Percentiles rank a stretch among this genome's conserved stretches.
These are phyloP conservation scores for Lecanoromycetidae sp. DNA, from an alignment of 2,329 filamentous ascomycete genomes.

Conservation along the genomic window DNA sequence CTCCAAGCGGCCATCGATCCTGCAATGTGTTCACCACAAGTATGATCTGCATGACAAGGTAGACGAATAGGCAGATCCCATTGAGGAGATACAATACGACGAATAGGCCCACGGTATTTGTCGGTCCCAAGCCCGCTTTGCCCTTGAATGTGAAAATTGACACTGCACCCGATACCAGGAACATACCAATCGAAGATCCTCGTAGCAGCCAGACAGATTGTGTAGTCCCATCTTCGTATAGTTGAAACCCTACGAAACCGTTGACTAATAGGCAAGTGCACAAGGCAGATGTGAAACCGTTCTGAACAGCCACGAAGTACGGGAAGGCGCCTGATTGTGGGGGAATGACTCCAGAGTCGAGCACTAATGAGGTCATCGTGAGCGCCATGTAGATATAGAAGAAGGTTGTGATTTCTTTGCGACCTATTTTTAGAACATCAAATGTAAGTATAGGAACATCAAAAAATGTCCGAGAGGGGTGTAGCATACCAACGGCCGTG, in stretches of 20 bases:
- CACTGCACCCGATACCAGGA: slow-evolving; percentile 74
- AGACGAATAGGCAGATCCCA: slow-evolving; percentile 72
- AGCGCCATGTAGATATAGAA: slow-evolving; percentile 95
- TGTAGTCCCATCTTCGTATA: slow-evolving; percentile 93
- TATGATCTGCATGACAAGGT: slow-evolving; percentile 75
- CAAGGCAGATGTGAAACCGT: slow-evolving; percentile 70
- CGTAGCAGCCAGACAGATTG: slow-evolving; percentile 89
- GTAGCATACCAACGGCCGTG: slow-evolving; percentile 75
- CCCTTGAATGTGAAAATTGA: slow-evolving; percentile 85
- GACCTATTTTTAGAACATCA: slow-evolving; percentile 33
- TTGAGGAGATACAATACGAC: slow-evolving; percentile 87
- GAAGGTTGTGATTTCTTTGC: slow-evolving; percentile 69
- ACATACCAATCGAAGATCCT: slow-evolving; percentile 64
- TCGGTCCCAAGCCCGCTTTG: slow-evolving; percentile 74
- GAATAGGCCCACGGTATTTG: slow-evolving; percentile 79
- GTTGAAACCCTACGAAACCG: slow-evolving; percentile 93
- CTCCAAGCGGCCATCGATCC: slow-evolving; percentile 88
- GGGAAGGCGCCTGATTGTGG: slow-evolving; percentile 69
- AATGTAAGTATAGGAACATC: slow-evolving; percentile 15
- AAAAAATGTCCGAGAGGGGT: not conserved
- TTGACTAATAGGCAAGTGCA: slow-evolving; percentile 89
- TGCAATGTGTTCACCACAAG: slow-evolving; percentile 82
- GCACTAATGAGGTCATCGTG: slow-evolving; percentile 73
- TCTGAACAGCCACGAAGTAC: slow-evolving; percentile 83
- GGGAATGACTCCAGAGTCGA: slow-evolving; percentile 86